phyloP scores from a whole-genome alignment of 176 grass and related monocot species.

The Melocanna baccifera region DNA sequence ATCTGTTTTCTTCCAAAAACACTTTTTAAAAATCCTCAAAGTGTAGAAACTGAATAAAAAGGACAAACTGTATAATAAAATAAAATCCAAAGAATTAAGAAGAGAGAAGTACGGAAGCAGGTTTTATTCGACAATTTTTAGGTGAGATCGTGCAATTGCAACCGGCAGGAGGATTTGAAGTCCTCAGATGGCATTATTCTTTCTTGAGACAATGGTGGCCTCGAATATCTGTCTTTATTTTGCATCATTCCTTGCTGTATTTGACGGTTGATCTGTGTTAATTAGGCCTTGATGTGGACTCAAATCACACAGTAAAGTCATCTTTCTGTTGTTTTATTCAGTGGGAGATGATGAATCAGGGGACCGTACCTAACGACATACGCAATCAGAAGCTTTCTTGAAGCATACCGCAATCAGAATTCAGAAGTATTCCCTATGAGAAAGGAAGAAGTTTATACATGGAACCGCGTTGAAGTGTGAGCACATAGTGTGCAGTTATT shows the following conservation, averaged over 20 bases:
- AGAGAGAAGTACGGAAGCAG: constrained; percentile 22
- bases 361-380: constrained; percentile 18
- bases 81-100: constrained; percentile 15
- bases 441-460: background rate
- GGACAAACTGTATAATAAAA: constrained; percentile 19
- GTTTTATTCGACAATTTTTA: constrained; percentile 11
- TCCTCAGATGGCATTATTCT: constrained; percentile 40
- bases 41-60: constrained; percentile 29
- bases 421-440: constrained; percentile 16
- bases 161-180: constrained; percentile 28
- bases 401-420: background rate
- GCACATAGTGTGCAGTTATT: background rate
- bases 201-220: constrained; percentile 30
- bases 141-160: constrained; percentile 33
- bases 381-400: constrained; percentile 13
- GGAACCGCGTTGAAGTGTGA: constrained; percentile 3
- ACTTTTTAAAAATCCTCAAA: background rate
- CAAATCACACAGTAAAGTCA: constrained; percentile 28
- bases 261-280: constrained; percentile 35
- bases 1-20: background rate
- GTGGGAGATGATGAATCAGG: constrained; percentile 34
- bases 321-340: constrained; percentile 31
- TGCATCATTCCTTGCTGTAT: constrained; percentile 42
- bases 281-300: constrained; percentile 51
- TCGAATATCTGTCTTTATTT: constrained; percentile 39